Percentiles rank a stretch among this genome's conserved stretches.
Conservation (phyloP, 306 rosid genomes). For the Prunus mongolica region DNA sequence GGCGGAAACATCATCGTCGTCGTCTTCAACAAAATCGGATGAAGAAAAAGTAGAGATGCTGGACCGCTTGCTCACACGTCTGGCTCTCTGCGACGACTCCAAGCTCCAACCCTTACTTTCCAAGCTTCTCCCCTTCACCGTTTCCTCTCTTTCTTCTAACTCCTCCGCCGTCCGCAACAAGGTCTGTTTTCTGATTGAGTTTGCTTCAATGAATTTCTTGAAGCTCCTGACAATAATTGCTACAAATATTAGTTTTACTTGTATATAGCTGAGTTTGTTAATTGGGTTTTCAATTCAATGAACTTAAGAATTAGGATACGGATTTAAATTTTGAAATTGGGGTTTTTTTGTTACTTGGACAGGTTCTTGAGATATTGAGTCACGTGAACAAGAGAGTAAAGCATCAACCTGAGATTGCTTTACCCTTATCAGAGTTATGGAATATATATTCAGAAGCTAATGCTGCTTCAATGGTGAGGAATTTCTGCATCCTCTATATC, state of each 20-base stretch:
- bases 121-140: conserved; percentile 75
- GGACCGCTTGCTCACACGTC: conserved; percentile 83
- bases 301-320: background rate
- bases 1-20: conserved; percentile 66
- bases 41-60: conserved; percentile 64
- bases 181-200: conserved; percentile 34
- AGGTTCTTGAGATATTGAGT: conserved; percentile 97
- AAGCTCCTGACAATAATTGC: background rate
- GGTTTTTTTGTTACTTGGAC: background rate
- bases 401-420: conserved; percentile 74
- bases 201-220: background rate
- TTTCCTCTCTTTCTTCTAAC: conserved; percentile 72
- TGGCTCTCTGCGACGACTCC: conserved; percentile 92
- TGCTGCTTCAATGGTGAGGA: conserved; percentile 77
- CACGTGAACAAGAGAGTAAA: conserved; percentile 98
- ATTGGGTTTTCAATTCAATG: background rate
- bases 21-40: conserved; percentile 49
- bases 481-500: conserved; percentile 85
- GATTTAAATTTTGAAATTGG: background rate
- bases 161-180: conserved; percentile 70
- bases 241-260: background rate
- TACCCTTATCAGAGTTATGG: conserved; percentile 83
- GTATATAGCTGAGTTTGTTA: background rate
- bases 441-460: conserved; percentile 55
- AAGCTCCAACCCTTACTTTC: conserved; percentile 73